phyloP scores from a whole-genome alignment of 345 rosid species.

The Orychophragmus violaceus region DNA sequence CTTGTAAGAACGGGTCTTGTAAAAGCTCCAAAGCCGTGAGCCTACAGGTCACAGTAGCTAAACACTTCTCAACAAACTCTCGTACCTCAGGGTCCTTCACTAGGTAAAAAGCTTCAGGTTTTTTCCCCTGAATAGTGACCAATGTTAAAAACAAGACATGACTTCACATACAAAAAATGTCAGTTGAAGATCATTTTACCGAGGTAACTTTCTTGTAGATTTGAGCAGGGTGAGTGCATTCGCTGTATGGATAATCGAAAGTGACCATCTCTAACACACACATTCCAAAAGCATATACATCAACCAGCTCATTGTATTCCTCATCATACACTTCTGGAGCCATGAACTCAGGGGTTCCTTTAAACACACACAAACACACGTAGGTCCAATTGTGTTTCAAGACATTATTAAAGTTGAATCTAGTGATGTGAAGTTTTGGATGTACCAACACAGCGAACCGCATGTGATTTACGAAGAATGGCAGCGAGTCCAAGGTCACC shows the following conservation, averaged over 20 bases:
- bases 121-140: too few species aligned
- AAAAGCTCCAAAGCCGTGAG: constrained; percentile 82
- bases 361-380: not conserved
- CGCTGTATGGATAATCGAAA: constrained; percentile 92
- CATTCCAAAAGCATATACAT: constrained; percentile 97
- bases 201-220: constrained; percentile 97
- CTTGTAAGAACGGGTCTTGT: constrained; percentile 70
- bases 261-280: constrained; percentile 95
- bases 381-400: constrained; percentile 8
- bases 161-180: too few species aligned
- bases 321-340: constrained; percentile 98
- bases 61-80: constrained; percentile 83
- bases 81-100: constrained; percentile 80
- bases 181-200: too few species aligned
- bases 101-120: constrained; percentile 75
- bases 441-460: constrained; percentile 90
- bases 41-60: constrained; percentile 73
- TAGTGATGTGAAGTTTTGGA: not conserved
- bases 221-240: constrained; percentile 94
- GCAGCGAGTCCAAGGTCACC: constrained; percentile 99
- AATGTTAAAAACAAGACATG: too few species aligned
- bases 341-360: constrained; percentile 99
- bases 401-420: constrained; percentile 1
- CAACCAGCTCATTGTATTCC: constrained; percentile 93
- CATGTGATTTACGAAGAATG: constrained; percentile 81